Evolutionary conservation across 225 moss, liverwort and hornwort genomes (phyloP), one percentile per base, ranked within the genome.

Genomic region (Marchantia paleacea): DNA sequence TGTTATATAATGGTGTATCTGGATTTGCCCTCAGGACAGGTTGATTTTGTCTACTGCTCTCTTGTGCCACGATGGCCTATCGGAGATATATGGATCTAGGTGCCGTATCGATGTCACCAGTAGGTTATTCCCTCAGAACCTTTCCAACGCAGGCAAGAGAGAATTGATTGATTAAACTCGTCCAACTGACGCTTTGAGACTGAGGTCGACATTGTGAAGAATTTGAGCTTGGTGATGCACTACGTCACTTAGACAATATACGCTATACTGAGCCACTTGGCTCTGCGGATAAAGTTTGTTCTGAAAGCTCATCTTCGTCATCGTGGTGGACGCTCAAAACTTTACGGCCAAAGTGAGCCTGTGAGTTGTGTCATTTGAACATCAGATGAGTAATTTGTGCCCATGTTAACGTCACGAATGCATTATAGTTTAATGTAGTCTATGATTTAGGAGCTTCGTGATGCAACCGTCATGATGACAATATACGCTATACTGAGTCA

Each of bases 201-300:
- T 39, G 39, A 2, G 68, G 24, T 25, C 0, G 11, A 31, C 69
- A 49, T 70, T 18, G 16, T 19, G 69, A 6, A 8, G 11, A 54
- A 73, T 26, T 73, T 54, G 53, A 73, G 73, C 73, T 73, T 73
- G 24, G 73, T 73, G 73, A 73, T 73, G 73, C 52, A 52, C 22
- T 12, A 25, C 24, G 73, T 52, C 52, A 73, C 20, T 24, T 20
- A 12, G 53, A 73, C 73, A 53, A 73, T 73, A 73, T 73, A 73
- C 73, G 52, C 73, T 73, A 73, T 73, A 73, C 73, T 73, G 73
- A 73, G 73, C 12, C 73, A 73, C 20, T 26, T 52, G 73, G 25
- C 73, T 52, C 25, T 73, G 73, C 73, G 52, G 73, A 73, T 15
- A 73, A 73, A 73, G 12, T 73, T 11, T 12, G 12, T 7, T 73